phyloP scores from a whole-genome alignment of 2,329 filamentous ascomycete genomes.

The Pseudogymnoascus pannorum region DNA sequence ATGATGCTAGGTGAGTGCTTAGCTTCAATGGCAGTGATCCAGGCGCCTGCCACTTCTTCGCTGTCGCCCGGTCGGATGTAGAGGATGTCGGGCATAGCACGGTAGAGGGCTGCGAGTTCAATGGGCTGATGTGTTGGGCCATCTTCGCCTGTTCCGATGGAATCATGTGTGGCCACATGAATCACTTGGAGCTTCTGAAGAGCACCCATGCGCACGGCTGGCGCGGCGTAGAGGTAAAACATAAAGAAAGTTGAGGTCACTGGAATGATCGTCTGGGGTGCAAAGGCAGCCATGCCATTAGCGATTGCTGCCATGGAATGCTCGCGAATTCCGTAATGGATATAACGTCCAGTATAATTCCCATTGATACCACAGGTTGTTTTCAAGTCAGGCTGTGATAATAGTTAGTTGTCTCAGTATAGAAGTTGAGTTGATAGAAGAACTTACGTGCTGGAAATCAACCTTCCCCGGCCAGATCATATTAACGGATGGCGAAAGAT shows the following conservation, averaged over 20 bases:
- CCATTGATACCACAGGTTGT: constrained; percentile 46
- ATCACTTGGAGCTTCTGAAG: constrained; percentile 48
- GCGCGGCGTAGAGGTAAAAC: constrained; percentile 54
- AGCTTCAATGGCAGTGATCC: constrained; percentile 39
- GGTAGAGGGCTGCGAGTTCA: constrained; percentile 47
- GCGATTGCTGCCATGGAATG: constrained; percentile 53
- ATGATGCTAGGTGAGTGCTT: constrained; percentile 40
- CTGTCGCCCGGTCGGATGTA: constrained; percentile 54
- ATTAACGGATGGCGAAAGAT: constrained; percentile 45
- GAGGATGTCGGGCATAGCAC: constrained; percentile 54
- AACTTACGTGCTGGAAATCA: constrained; percentile 39
- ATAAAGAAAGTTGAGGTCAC: constrained; percentile 56
- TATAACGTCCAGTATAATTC: constrained; percentile 46
- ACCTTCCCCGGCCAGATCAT: constrained; percentile 48
- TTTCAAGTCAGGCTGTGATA: constrained; percentile 29
- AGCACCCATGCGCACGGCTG: constrained; percentile 53
- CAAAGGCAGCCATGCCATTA: constrained; percentile 52
- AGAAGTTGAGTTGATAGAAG: constrained; percentile 14
- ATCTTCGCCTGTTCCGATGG: constrained; percentile 52
- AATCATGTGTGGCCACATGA: constrained; percentile 55
- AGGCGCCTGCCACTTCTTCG: constrained; percentile 51
- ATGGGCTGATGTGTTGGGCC: constrained; percentile 34
- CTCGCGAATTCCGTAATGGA: constrained; percentile 54
- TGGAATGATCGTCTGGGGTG: constrained; percentile 47
- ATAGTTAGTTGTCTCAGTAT: too few relatives aligned